Conservation (phyloP, 768 basidiomycete species). For the Mycena venus region DNA sequence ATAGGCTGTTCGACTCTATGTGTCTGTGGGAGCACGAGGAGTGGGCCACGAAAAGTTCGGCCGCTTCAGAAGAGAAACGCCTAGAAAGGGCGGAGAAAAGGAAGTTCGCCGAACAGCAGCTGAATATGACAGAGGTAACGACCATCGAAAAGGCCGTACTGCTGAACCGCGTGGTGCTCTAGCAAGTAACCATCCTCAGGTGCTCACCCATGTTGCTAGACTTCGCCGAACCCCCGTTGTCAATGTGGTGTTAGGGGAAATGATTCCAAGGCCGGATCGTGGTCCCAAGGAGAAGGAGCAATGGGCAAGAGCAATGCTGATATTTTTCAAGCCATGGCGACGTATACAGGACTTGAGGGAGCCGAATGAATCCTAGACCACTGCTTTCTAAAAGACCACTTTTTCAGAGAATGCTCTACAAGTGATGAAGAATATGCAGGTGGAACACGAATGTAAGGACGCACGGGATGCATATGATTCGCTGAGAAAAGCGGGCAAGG, state of each 20-base stretch:
- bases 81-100: not conserved
- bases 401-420: not conserved
- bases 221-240: not conserved
- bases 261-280: not conserved
- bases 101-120: not conserved
- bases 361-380: not conserved
- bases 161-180: not conserved
- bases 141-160: not conserved
- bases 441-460: constrained; percentile 12
- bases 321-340: constrained; percentile 5
- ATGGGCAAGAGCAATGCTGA: not conserved
- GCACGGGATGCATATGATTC: not conserved
- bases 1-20: not conserved
- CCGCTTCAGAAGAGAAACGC: not conserved
- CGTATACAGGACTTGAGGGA: not conserved
- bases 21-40: not conserved
- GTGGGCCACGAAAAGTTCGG: not conserved
- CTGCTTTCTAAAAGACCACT: not conserved
- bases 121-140: not conserved
- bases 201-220: not conserved
- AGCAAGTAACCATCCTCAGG: not conserved
- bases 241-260: not conserved
- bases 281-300: not conserved
- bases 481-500: not conserved
- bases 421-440: not conserved